Base-by-base conservation (phyloP, 768 basidiomycete species). In the Epithele typhae region DNA sequence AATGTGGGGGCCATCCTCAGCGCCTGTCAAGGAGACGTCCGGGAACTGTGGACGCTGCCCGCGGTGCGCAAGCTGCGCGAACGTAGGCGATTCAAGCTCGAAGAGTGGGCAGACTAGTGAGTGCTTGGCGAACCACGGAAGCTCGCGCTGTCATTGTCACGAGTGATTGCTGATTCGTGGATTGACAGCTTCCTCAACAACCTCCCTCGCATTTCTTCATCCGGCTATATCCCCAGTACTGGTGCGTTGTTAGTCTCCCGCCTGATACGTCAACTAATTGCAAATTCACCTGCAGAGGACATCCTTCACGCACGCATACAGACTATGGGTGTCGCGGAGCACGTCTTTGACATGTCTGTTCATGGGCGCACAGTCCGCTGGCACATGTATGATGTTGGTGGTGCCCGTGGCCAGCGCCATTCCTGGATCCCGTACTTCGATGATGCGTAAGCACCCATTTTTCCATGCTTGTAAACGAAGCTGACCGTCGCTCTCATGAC, bases 101-200 rank as follows among this genome's bases (percentile, higher is more conserved):
- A 92, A 53, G 89, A 92, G 63, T 90, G 88, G 83, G 81, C 87
- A 11, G 89, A 91, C 67, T 92, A 87, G 89, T 92, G 60, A 64
- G 89, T 73, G 27, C 24, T 40, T 15, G 24, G 4, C 3, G 22
- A 25, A n/a, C 17, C n/a, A n/a, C n/a, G n/a, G n/a, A 18, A 5
- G 5, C 1, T 40, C 5, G 14, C 18, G 12, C 12, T 1, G 21
- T 40, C 6, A 25, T 24, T 30, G 17, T 4, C 11, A 12, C n/a
- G 25, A 6, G 15, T 22, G 23, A 9, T 24, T 5, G 25, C 25
- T 5, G 6, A 25, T 48, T 37, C 23, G 35, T 32, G 25, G 46
- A 45, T 14, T 17, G 27, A 30, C 17, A 92, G 89, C 62, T 92
- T 92, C 71, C 64, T 92, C 44, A 73, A 77, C 54, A 75, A 85